Base-by-base conservation (phyloP, 306 rosid genomes). In the Rosa persica region DNA sequence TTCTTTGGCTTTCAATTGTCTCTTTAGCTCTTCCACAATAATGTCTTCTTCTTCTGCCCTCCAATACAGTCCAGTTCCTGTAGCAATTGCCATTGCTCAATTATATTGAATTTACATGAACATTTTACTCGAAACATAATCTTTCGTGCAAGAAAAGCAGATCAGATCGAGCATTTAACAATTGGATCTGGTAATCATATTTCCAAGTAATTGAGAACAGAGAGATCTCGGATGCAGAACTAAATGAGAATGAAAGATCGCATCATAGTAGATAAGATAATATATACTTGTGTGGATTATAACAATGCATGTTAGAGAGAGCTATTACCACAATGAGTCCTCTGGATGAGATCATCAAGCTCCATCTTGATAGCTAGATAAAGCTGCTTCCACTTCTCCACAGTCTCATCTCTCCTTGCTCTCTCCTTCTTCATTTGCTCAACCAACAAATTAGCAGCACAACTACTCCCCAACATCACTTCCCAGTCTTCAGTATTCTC, bases 351-450 rank as follows among this genome's bases (percentile, higher is more conserved):
- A 54, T 95, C 90, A 83, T 95, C 99, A 38, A 95, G 95, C 78
- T 95, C 99, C 78, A 74, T 70, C 89, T 93, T 95, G 40, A 95
- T 95, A 20, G 91, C 94, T 74, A 89, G 88, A 82, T 95, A 95
- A 8, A 95, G 96, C 76, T 95, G 98, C 84, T 95, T 95, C 99
- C 99, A 95, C 46, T 89, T 95, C 80, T 93, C 96, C 36, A 93
- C 88, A 73, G 99, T 91, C 78, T 88, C 96, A 85, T 95, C 98
- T 72, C 99, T 82, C 5, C 88, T 82, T 2, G 87, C 88, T 82
- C 94, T 90, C 58, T 93, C 98, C 73, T 91, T 90, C 87, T 82
- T 86, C 88, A 93, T 88, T 47, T 89, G 89, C 72, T 93, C 86
- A 78, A 86, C 85, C 84, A 95, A 76, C 16, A 87, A 76, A 71